A percentile compares a stretch with the other conserved stretches of the same genome.
Conservation (phyloP, 2,329 filamentous ascomycete species). For the Ophiostoma novo-ulmi region DNA sequence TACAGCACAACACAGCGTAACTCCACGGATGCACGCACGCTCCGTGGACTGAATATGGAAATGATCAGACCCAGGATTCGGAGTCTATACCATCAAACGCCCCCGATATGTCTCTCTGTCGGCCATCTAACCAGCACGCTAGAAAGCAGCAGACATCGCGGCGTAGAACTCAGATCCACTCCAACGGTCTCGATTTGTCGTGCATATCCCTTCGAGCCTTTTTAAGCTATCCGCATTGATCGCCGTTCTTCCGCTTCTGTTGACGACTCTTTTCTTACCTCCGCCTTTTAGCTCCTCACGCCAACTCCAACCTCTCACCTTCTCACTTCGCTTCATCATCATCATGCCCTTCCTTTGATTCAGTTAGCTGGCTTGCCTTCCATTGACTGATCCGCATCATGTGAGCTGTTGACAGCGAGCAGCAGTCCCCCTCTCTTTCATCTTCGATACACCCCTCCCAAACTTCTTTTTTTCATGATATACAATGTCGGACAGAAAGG, state of each 20-base stretch:
- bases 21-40: not conserved
- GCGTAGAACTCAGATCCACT: not conserved
- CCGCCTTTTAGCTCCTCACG: not conserved
- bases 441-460: not conserved
- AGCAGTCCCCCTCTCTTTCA: not conserved
- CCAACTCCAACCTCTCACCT: not conserved
- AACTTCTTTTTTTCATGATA: not conserved
- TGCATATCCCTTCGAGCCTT: not conserved
- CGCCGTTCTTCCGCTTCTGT: not conserved
- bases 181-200: not conserved
- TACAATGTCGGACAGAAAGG: not conserved
- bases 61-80: slow-evolving; percentile 5
- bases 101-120: not conserved
- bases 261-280: not conserved
- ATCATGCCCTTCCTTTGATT: not conserved
- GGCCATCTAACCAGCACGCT: not conserved
- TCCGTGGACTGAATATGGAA: not conserved
- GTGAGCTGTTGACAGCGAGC: not conserved
- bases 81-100: not conserved
- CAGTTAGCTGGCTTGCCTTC: not conserved
- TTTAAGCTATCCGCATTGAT: not conserved
- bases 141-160: not conserved
- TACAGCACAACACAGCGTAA: not conserved
- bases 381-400: not conserved
- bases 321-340: not conserved